Base-by-base conservation (phyloP, 495 filamentous ascomycete species). In the Chlorociboria aeruginascens region DNA sequence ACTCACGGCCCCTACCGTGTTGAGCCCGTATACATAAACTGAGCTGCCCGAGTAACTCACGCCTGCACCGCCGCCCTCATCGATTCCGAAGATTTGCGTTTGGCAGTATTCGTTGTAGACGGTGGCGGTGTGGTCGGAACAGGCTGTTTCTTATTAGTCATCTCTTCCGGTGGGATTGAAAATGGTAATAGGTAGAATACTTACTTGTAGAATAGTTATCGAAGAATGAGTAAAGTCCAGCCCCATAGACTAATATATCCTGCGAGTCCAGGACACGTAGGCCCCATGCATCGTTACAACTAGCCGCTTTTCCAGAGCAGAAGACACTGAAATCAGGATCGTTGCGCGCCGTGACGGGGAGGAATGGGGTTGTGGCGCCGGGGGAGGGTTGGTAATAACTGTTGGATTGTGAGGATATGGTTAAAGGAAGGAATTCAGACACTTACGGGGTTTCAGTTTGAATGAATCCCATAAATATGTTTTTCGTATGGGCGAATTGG, bases 391-490 rank as follows among this genome's bases (percentile, higher is more conserved):
- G 78, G 58, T 79, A 87, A 40, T 59, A 59, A 31, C 54, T 57
- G 8, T n/a, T 13, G 38, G 25, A 25, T 51, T 69, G 54, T 70
- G 63, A 17, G 12, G 13, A 45, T 45, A 30, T 12, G 11, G 13
- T 9, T 1, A 46, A 29, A 38, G 32, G 31, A n/a, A 28, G 30
- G 45, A 36, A 30, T 39, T 28, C 37, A 49, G 43, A 39, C 3
- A 51, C 49, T 55, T 76, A 79, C 45, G 82, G 84, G 1, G 87
- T 87, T 63, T 93, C 87, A 7, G 87, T 88, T 56, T 94, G 87
- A 57, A 90, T 81, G 61, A 83, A 76, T 14, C 82, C 82, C 61
- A 78, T 79, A 58, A 79, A 82, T 43, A 90, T 68, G 51, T 85
- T 79, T 54, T 75, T 67, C 4, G 85, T 83, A 40, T 73, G 74